Evolutionary conservation across 495 filamentous ascomycete genomes (phyloP), one percentile per base, ranked within the genome.

Genomic region (Aspergillus indologenus): DNA sequence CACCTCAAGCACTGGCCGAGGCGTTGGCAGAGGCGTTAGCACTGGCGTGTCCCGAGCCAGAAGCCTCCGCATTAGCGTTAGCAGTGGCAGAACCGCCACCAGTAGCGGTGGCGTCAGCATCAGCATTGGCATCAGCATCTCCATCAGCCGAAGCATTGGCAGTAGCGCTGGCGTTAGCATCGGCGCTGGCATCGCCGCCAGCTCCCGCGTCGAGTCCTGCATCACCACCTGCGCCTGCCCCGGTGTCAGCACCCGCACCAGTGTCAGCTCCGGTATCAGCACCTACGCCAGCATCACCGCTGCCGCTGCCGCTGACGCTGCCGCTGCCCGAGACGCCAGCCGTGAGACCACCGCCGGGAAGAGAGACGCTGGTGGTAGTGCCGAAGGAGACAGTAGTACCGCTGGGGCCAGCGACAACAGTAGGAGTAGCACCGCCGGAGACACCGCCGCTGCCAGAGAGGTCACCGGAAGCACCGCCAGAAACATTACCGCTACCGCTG

Each of bases 61-160:
- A 26, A 51, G 48, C 48, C 48, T n/a, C 4, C 48, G 48, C 48
- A 24, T 51, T 31, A 51, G 48, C 48, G 48, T 29, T 51, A 51
- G 48, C 48, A 51, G 48, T 23, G 48, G 48, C 48, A 24, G 17
- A 17, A 51, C 21, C 48, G 22, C 48, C 29, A 31, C 21, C 21
- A 31, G 23, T 31, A 51, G 23, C 23, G 48, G 48, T n/a, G 23
- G 23, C 48, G n/a, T 29, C 48, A 51, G 48, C 48, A 31, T 18
- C 18, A 51, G 48, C 48, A 29, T 24, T 26, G 48, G 48, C 48
- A 51, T 29, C 9, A 31, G 48, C 45, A 47, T 40, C 34, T 40
- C 34, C 34, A 40, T 40, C 18, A 51, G 48, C 48, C 19, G 22
- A 29, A 29, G 48, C 48, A 31, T 51, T 19, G 18, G 48, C 45